phyloP scores from a whole-genome alignment of 768 basidiomycete genomes.

The Mycena pura region DNA sequence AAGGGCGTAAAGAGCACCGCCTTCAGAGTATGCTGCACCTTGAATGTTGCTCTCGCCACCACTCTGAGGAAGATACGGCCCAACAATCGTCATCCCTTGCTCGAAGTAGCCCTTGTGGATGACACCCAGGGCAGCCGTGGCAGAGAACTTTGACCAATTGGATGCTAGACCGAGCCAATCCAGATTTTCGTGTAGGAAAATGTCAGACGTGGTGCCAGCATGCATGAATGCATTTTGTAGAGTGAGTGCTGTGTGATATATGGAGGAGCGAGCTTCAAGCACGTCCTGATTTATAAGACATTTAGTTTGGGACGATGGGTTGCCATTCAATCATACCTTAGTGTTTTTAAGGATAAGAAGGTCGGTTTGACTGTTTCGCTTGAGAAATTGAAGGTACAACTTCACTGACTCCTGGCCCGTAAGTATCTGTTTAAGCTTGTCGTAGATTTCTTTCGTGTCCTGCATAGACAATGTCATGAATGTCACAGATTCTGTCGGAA shows the following conservation, averaged over 20 bases:
- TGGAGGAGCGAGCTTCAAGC: constrained; percentile 91
- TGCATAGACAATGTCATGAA: constrained; percentile 36
- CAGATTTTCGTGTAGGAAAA: constrained; percentile 92
- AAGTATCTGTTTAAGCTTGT: constrained; percentile 82
- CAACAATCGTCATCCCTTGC: constrained; percentile 90
- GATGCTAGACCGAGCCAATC: constrained; percentile 95
- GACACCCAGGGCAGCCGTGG: constrained; percentile 95
- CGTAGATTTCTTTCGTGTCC: constrained; percentile 68
- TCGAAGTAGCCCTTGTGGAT: constrained; percentile 98
- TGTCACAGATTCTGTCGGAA: background rate
- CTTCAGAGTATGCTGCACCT: constrained; percentile 90
- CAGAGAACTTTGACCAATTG: constrained; percentile 99
- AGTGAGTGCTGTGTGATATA: constrained; percentile 96
- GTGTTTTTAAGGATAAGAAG: constrained; percentile 90
- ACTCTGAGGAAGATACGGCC: constrained; percentile 88
- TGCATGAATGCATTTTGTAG: constrained; percentile 98
- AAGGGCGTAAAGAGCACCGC: constrained; percentile 93
- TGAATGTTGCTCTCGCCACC: constrained; percentile 78
- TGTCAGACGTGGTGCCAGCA: constrained; percentile 95
- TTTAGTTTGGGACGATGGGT: too few species aligned
- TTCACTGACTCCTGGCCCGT: constrained; percentile 92
- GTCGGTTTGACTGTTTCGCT: constrained; percentile 93
- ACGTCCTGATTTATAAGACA: constrained; percentile 69
- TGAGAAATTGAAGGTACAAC: constrained; percentile 93
- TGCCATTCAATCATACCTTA: constrained; percentile 65